Conservation (phyloP, 352 stramenopile genomes). For the Phytophthora nicotianae region DNA sequence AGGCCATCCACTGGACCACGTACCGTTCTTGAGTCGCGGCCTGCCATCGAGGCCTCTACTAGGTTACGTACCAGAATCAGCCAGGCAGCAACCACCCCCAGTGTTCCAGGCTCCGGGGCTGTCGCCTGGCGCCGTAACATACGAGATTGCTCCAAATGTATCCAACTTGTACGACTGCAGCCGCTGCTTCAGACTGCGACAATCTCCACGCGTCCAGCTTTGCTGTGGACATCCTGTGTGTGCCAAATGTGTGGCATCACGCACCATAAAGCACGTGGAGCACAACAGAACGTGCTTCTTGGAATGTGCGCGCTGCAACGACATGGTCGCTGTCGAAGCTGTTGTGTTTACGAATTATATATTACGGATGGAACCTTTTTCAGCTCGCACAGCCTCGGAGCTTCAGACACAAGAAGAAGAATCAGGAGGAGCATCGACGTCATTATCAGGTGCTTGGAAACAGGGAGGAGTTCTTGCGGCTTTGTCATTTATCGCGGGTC, state of each 20-base stretch:
- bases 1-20: constrained; percentile 77
- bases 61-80: constrained; percentile 36
- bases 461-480: constrained; percentile 48
- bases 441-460: constrained; percentile 38
- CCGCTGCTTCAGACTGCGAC: constrained; percentile 54
- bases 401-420: constrained; percentile 21
- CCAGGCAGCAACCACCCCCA: constrained; percentile 1
- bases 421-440: constrained; percentile 6
- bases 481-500: constrained; percentile 46
- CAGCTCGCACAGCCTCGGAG: constrained; percentile 39
- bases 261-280: constrained; percentile 49
- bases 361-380: constrained; percentile 46
- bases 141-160: constrained; percentile 39
- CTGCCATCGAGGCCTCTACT: constrained; percentile 65
- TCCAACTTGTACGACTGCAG: constrained; percentile 69
- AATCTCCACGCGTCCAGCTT: constrained; percentile 65
- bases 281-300: constrained; percentile 51
- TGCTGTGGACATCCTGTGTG: constrained; percentile 72
- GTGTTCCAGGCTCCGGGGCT: constrained; percentile 19
- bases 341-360: constrained; percentile 67
- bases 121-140: constrained; percentile 27
- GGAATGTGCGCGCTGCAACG: constrained; percentile 54
- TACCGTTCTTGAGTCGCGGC: constrained; percentile 68
- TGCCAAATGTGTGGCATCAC: constrained; percentile 55
- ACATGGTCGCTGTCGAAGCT: constrained; percentile 59